Evolutionary conservation across 1,284 basidiomycete species (phyloP), one percentile per base, ranked within the genome.

Genomic region (Baeospora myosura): DNA sequence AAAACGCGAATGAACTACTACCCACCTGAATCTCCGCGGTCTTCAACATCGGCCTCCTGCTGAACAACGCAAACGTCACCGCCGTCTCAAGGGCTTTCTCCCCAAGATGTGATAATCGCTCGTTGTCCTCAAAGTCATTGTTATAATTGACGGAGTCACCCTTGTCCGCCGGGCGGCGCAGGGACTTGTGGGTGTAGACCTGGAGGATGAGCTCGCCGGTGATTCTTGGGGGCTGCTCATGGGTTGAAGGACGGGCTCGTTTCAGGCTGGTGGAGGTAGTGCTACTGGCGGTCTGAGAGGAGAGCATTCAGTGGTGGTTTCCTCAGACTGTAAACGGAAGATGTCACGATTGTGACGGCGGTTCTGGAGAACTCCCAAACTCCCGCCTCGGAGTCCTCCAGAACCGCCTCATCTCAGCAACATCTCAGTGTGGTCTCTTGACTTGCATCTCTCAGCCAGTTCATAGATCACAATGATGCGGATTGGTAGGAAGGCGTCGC

Each of bases 161-260:
- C n/a, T n/a, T n/a, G 29, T 61, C 62, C 31, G 64, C 58, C 36
- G 50, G 48, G 41, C 70, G 69, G 36, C 73, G 66, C 40, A 87
- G 64, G 18, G 81, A 81, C 47, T 60, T 68, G 54, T 87, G 82
- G 4, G 79, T 81, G 53, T 74, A 82, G 35, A 83, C 74, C 49
- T 81, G 74, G 41, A 86, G 68, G 49, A 77, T 62, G 30, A 76
- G 59, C 37, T 80, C 74, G 46, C 69, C 71, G 29, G 50, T 52
- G 40, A 69, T 53, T n/a, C n/a, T n/a, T n/a, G n/a, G n/a, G 29
- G 12, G 41, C 20, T 11, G 28, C 3, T 16, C 30, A 31, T 30
- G 38, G 29, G 38, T 43, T 40, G 22, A 29, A 18, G 60, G 51
- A 29, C 57, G 56, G 16, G 53, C 49, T 39, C 62, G 55, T 47